Evolutionary conservation across 805 yeast species (phyloP).

Genomic region (Nakazawaea holstii): DNA sequence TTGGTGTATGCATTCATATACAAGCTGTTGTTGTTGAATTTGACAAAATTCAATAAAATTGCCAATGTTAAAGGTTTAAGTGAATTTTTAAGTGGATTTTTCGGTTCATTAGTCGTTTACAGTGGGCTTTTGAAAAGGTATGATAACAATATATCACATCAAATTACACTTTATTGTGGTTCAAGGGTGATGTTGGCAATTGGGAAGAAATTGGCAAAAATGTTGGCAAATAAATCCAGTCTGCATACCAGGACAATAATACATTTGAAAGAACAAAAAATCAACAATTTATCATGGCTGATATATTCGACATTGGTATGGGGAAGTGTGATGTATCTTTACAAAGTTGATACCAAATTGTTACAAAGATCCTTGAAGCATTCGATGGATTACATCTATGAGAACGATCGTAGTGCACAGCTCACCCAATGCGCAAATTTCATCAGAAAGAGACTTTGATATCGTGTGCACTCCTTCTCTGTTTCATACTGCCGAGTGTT

Average conservation of each 20-base stretch:
- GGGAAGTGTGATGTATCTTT: slow-evolving; percentile 71
- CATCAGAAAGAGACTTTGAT: neutral
- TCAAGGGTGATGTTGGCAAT: slow-evolving; percentile 62
- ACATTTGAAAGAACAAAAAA: slow-evolving; percentile 11
- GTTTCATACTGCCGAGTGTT: no score
- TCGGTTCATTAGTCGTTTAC: slow-evolving; percentile 7
- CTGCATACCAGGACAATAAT: no score
- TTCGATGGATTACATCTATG: slow-evolving; percentile 68
- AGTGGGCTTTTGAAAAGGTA: slow-evolving; percentile 2
- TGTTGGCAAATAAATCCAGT: slow-evolving; percentile 20
- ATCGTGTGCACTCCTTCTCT: neutral
- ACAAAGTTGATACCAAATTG: slow-evolving; percentile 54
- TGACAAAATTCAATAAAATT: neutral
- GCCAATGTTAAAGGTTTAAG: neutral
- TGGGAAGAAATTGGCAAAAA: slow-evolving; percentile 41
- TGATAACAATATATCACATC: slow-evolving; percentile 45
- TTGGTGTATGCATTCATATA: slow-evolving; percentile 3
- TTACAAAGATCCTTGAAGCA: slow-evolving; percentile 61
- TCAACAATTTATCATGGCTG: slow-evolving; percentile 43
- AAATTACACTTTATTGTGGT: slow-evolving; percentile 68
- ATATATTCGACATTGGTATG: slow-evolving; percentile 59
- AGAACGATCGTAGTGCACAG: slow-evolving; percentile 36
- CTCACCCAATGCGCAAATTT: neutral
- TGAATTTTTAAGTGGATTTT: slow-evolving; percentile 3
- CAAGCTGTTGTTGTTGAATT: slow-evolving; percentile 1